phyloP scores from a whole-genome alignment of 2,329 filamentous ascomycete species.

The Fusarium sp. region DNA sequence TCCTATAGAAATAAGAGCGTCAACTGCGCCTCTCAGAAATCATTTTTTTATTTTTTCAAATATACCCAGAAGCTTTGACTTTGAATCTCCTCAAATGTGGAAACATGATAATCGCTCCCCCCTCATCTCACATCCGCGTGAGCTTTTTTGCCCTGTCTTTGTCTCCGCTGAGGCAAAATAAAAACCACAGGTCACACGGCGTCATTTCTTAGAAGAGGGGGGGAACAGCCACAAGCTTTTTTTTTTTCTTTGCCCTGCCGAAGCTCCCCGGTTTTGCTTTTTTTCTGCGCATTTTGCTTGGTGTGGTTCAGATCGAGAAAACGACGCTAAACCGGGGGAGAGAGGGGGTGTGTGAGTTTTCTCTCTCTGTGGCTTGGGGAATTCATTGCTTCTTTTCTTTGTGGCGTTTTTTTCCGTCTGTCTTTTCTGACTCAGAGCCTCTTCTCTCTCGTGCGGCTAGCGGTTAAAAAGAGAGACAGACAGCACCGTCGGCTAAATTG shows the following conservation, averaged over 20 bases:
- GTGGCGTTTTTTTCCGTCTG: not conserved
- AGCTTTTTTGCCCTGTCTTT: not conserved
- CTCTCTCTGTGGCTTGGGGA: not conserved
- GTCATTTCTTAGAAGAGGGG: not conserved
- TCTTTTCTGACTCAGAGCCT: conserved; percentile 28
- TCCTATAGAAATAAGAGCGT: conserved; percentile 24
- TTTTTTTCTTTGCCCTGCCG: not conserved
- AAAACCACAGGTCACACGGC: conserved; percentile 26
- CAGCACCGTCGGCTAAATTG: conserved; percentile 21
- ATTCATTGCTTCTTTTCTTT: not conserved
- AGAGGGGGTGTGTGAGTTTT: not conserved
- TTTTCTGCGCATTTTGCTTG: not conserved
- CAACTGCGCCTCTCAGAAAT: conserved; percentile 35
- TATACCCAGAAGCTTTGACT: conserved; percentile 18
- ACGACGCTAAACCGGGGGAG: conserved; percentile 19
- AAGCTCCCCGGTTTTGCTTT: conserved; percentile 16
- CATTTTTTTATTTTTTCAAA: not conserved
- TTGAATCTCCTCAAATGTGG: not conserved
- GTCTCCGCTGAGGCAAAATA: conserved; percentile 1
- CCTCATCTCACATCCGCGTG: conserved; percentile 5
- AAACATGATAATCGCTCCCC: conserved; percentile 10
- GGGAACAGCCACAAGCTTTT: not conserved
- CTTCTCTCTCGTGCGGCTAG: conserved; percentile 5
- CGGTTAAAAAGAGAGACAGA: not conserved
- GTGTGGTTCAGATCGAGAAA: conserved; percentile 21